Base-by-base conservation (phyloP, 148 eudicot genomes). In the Linanthus parryae region DNA sequence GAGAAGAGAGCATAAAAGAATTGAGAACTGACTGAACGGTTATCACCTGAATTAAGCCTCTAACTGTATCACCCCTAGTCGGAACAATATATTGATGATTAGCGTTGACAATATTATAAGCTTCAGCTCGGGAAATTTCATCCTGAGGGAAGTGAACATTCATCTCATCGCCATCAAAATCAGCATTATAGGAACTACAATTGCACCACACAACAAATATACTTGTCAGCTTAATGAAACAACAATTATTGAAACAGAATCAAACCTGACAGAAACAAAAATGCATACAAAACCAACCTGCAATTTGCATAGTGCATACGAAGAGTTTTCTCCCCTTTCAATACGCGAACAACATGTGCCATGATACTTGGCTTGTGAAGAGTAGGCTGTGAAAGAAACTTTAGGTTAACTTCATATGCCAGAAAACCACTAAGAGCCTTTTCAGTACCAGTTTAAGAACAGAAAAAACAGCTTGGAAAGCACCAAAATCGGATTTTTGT, bases 101-200 rank as follows among this genome's bases (percentile, higher is more conserved):
- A 42, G 98, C 98, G 71, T 92, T 84, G 16, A 87, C 96, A 61
- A 92, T 92, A 72, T 84, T 79, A 80, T 87, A 92, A 47, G 81
- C 94, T 82, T 92, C 98, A 49, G 98, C 82, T 58, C 98, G 96
- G 33, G 98, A 92, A 60, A 92, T 78, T 64, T 92, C 98, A 57
- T 92, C 98, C 84, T 92, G 98, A 36, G 98, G 98, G 39, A 92
- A 74, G 74, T 92, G 98, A 57, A 92, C 98, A 75, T 92, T 92
- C 55, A 92, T 92, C 67, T 92, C 98, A 70, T 92, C 98, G 25
- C 98, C 98, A 49, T 92, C 98, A 77, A 92, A 92, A 77, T 92
- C 98, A 50, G 98, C 98, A 75, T 92, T 92, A 45, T 81, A 92
- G 52, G 98, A 71, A 64, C 98, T 92, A 73, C 60, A 60, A 50